A percentile compares a stretch with the other conserved stretches of the same genome.
These are phyloP conservation scores for Funneliformis geosporum DNA, from an alignment of 192 early-diverging fungal species.

Conservation along the genomic window DNA sequence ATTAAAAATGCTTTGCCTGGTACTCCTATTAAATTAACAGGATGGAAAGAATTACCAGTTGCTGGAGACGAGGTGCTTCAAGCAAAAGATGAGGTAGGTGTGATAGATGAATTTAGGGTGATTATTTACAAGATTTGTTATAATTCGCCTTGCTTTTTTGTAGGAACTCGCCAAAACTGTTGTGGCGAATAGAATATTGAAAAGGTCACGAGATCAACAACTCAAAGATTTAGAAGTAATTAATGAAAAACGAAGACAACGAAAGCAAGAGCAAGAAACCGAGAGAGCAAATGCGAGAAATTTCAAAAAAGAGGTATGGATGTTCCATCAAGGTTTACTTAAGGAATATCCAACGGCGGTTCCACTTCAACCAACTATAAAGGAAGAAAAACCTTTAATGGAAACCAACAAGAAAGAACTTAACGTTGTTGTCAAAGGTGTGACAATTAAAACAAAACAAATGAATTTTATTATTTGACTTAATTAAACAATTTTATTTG, in stretches of 20 bases:
- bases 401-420: slow-evolving; percentile 50
- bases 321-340: slow-evolving; percentile 66
- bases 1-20: slow-evolving; percentile 82
- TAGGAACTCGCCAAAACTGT: slow-evolving; percentile 77
- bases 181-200: slow-evolving; percentile 63
- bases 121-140: not conserved
- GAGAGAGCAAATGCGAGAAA: slow-evolving; percentile 54
- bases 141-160: slow-evolving; percentile 15
- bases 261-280: slow-evolving; percentile 51
- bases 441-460: not conserved
- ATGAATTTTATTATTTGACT: slow-evolving; percentile 6
- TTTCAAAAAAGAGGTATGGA: slow-evolving; percentile 62
- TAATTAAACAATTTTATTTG: slow-evolving; percentile 19
- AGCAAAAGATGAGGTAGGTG: slow-evolving; percentile 59
- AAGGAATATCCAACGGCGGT: slow-evolving; percentile 53
- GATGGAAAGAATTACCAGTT: slow-evolving; percentile 90
- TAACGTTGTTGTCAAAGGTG: slow-evolving; percentile 71
- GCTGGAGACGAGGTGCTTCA: slow-evolving; percentile 90
- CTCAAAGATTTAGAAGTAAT: slow-evolving; percentile 70
- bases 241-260: slow-evolving; percentile 69
- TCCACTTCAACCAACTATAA: slow-evolving; percentile 34
- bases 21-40: slow-evolving; percentile 81
- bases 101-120: not conserved
- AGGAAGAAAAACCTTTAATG: slow-evolving; percentile 43
- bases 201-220: slow-evolving; percentile 61